Evolutionary conservation across 192 early-diverging fungal genomes (phyloP).

Genomic region (Coemansia sp.): DNA sequence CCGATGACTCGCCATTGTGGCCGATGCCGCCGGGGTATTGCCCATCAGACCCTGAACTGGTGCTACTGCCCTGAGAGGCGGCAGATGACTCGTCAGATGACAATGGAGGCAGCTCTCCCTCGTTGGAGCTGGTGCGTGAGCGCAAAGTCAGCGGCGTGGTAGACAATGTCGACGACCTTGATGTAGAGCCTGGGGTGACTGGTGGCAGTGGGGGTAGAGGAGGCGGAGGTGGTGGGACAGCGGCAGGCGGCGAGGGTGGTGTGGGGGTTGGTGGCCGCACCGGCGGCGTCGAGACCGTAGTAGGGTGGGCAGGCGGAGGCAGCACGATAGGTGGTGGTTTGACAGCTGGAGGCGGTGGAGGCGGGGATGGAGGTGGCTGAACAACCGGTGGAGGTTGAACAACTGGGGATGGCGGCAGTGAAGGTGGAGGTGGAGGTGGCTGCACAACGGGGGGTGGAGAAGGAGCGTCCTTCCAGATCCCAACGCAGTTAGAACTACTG

Average conservation of each 20-base stretch:
- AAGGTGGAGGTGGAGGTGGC: not conserved
- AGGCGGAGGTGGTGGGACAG: not conserved
- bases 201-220: not conserved
- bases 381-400: not conserved
- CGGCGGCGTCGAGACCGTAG: not conserved
- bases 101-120: not conserved
- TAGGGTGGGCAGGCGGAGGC: not conserved
- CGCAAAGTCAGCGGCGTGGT: not conserved
- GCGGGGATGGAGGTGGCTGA: not conserved
- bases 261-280: not conserved
- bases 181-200: not conserved
- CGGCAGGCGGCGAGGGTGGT: not conserved
- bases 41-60: not conserved
- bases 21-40: slow-evolving; percentile 8
- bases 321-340: not conserved
- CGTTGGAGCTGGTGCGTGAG: not conserved
- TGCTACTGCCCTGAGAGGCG: not conserved
- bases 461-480: slow-evolving; percentile 38
- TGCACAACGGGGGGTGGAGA: slow-evolving; percentile 1
- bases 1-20: slow-evolving; percentile 9
- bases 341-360: not conserved
- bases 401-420: not conserved
- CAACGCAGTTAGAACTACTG: slow-evolving; percentile 42
- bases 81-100: not conserved
- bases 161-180: not conserved